phyloP scores from a whole-genome alignment of 1,284 basidiomycete species.

The Marasmius tenuissimus region DNA sequence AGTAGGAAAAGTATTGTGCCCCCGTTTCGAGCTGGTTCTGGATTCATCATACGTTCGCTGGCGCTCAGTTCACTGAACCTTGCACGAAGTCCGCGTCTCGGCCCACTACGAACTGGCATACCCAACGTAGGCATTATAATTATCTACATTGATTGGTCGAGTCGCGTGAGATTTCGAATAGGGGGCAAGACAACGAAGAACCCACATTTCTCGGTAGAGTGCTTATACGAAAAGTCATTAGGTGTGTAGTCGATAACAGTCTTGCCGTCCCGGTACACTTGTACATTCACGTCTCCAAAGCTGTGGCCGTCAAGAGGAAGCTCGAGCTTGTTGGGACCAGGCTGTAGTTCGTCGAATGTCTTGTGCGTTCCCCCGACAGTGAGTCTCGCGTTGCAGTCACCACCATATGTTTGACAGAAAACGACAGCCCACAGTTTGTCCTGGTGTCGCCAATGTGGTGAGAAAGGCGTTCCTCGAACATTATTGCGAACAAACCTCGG shows the following conservation, averaged over 20 bases:
- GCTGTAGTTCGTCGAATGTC: conserved; percentile 29
- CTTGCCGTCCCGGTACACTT: conserved; percentile 1
- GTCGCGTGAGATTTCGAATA: neutral
- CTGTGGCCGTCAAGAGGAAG: neutral
- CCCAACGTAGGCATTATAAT: conserved; percentile 13
- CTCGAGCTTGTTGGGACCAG: conserved; percentile 38
- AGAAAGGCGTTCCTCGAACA: neutral
- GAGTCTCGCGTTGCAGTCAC: conserved; percentile 45
- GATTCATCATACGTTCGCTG: no score
- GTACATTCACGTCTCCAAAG: neutral
- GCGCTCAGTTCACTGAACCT: no score
- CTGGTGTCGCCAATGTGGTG: conserved; percentile 17
- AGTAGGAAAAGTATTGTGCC: no score
- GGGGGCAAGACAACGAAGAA: neutral
- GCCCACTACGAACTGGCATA: neutral
- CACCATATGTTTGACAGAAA: conserved; percentile 36
- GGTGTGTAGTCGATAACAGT: conserved; percentile 3
- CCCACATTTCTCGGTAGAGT: conserved; percentile 4
- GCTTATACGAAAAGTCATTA: conserved; percentile 3
- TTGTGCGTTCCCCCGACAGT: conserved; percentile 33
- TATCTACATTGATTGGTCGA: conserved; percentile 1
- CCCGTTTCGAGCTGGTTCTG: no score
- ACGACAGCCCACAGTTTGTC: conserved; percentile 52
- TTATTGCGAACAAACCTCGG: conserved; percentile 27
- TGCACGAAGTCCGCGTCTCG: no score